Conservation (phyloP, 495 filamentous ascomycete species). For the Antarctomyces pellizariae region DNA sequence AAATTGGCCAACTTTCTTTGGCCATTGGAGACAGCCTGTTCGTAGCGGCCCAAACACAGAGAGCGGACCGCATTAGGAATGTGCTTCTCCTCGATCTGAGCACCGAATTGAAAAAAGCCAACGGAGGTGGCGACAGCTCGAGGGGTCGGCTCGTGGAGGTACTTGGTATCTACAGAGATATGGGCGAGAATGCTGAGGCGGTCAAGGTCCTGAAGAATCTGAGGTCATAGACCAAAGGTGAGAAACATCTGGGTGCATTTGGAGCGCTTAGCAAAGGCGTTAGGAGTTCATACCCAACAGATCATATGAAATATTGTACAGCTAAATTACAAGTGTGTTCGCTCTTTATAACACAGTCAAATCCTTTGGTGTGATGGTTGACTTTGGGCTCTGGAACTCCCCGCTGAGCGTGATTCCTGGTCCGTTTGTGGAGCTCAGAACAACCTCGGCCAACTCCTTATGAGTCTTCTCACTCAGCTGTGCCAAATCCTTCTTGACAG, state of each 20-base stretch:
- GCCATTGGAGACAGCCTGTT: constrained; percentile 45
- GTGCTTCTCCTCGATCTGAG: constrained; percentile 69
- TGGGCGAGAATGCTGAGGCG: constrained; percentile 54
- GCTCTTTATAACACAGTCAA: constrained; percentile 19
- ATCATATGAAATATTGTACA: constrained; percentile 16
- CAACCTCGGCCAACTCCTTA: constrained; percentile 81
- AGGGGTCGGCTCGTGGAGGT: constrained; percentile 39
- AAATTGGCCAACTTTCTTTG: constrained; percentile 24
- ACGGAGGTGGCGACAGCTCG: constrained; percentile 25
- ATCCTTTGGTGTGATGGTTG: constrained; percentile 25
- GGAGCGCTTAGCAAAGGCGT: constrained; percentile 9
- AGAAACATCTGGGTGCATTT: constrained; percentile 12
- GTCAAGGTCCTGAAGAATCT: constrained; percentile 42
- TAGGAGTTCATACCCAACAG: constrained; percentile 7
- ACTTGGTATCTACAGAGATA: constrained; percentile 49
- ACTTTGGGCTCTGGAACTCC: constrained; percentile 36
- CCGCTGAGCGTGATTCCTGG: constrained; percentile 77
- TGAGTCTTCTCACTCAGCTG: constrained; percentile 40
- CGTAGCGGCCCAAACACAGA: constrained; percentile 27
- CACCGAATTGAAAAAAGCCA: constrained; percentile 53
- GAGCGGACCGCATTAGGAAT: constrained; percentile 37
- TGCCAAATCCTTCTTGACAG: constrained; percentile 55
- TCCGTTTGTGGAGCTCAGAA: constrained; percentile 69
- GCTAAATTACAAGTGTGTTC: constrained; percentile 18
- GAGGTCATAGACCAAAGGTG: constrained; percentile 23